Percentiles rank a stretch among this genome's conserved stretches.
Evolutionary conservation across 1,284 basidiomycete species (phyloP).

Genomic region (Tilletia indica): DNA sequence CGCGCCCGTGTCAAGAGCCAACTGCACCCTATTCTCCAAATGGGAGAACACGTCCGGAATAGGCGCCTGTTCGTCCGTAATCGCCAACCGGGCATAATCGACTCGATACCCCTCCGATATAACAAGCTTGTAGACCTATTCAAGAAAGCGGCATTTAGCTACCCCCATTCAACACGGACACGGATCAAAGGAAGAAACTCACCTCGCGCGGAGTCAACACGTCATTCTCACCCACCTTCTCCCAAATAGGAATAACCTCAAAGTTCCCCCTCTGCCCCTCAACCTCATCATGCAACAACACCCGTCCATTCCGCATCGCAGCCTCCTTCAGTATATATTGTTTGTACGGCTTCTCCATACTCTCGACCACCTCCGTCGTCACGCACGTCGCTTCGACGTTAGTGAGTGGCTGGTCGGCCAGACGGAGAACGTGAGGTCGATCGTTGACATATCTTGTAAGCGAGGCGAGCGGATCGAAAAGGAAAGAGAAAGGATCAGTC

Average conservation of each 20-base stretch:
- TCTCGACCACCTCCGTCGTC: conserved; percentile 84
- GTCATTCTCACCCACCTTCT: conserved; percentile 76
- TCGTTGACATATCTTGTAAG: conserved; percentile 66
- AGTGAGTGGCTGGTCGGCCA: conserved; percentile 65
- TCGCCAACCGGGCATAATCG: conserved; percentile 52
- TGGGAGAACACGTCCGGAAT: conserved; percentile 53
- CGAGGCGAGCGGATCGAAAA: too few relatives aligned
- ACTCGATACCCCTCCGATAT: conserved; percentile 51
- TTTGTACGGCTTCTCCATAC: conserved; percentile 88
- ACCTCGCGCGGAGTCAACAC: conserved; percentile 91
- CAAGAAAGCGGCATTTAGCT: too few relatives aligned
- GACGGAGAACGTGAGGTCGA: conserved; percentile 76
- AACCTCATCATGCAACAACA: conserved; percentile 89
- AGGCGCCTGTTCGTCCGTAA: conserved; percentile 56
- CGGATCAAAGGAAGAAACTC: conserved; percentile 2
- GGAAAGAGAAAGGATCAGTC: too few relatives aligned
- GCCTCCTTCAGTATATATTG: conserved; percentile 83
- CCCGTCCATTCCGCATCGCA: too few relatives aligned
- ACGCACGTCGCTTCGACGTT: conserved; percentile 74
- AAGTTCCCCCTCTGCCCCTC: conserved; percentile 88
- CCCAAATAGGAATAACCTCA: conserved; percentile 68
- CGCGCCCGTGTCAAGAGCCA: conserved; percentile 41
- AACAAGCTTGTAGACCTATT: conserved; percentile 47
- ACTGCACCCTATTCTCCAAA: conserved; percentile 48
- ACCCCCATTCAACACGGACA: too few relatives aligned